Percentiles rank a stretch among this genome's conserved stretches.
Evolutionary conservation across 768 basidiomycete genomes (phyloP).

Genomic region (Lactarius evosmus): DNA sequence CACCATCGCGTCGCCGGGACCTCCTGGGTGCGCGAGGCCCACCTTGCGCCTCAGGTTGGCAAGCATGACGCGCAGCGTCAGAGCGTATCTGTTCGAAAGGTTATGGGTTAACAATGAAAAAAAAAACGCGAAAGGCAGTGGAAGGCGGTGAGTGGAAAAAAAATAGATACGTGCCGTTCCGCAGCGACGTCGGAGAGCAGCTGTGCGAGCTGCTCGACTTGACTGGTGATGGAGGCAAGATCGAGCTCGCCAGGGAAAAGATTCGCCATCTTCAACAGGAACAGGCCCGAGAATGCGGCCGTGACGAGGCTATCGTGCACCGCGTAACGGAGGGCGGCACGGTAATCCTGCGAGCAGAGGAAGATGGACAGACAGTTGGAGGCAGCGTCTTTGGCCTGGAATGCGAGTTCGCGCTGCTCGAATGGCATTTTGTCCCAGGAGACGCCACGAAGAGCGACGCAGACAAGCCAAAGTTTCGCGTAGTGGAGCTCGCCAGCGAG

Average conservation of each 20-base stretch:
- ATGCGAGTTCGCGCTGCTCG: constrained; percentile 91
- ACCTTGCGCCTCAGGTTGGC: constrained; percentile 88
- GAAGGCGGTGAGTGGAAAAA: background rate
- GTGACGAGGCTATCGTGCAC: constrained; percentile 92
- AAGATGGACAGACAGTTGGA: constrained; percentile 82
- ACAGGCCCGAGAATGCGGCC: constrained; percentile 86
- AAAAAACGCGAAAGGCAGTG: no score
- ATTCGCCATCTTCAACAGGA: constrained; percentile 91
- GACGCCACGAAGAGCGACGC: constrained; percentile 85
- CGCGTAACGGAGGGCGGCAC: constrained; percentile 87
- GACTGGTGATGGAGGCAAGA: constrained; percentile 65
- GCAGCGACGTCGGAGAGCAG: constrained; percentile 90
- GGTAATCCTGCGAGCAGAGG: constrained; percentile 73
- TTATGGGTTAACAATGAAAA: no score
- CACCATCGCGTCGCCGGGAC: constrained; percentile 40
- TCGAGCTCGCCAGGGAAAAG: constrained; percentile 87
- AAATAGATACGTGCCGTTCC: constrained; percentile 54
- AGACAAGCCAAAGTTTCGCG: constrained; percentile 93
- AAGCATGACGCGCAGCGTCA: constrained; percentile 90
- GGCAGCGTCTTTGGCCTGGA: constrained; percentile 93
- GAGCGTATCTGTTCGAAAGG: no score
- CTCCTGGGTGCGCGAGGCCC: constrained; percentile 45
- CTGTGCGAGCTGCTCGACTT: constrained; percentile 89
- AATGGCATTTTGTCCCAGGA: constrained; percentile 97
- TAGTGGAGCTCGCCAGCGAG: constrained; percentile 87